Conservation (phyloP, 1,284 basidiomycete genomes). For the Takashimella koratensis region DNA sequence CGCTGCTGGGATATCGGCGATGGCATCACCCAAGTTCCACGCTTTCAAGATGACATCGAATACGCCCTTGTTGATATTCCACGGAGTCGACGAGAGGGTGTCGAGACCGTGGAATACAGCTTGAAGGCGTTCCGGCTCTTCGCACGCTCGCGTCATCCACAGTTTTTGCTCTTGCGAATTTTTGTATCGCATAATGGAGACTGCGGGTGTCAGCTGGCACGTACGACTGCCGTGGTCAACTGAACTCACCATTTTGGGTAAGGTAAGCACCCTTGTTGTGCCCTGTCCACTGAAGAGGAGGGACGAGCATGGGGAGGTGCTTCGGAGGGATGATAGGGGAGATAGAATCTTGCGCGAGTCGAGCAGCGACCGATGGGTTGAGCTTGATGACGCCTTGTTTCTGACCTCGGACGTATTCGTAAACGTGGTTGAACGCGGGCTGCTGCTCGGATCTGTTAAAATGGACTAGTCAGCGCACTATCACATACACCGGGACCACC, state of each 20-base stretch:
- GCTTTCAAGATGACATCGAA: conserved; percentile 69
- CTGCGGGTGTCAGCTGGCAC: conserved; percentile 48
- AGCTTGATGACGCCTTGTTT: conserved; percentile 88
- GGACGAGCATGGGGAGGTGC: conserved; percentile 92
- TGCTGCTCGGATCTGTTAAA: conserved; percentile 67
- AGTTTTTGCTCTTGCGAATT: conserved; percentile 76
- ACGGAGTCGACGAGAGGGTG: conserved; percentile 84
- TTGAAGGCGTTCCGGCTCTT: conserved; percentile 64
- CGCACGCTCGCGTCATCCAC: background rate
- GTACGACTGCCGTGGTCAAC: too few species aligned
- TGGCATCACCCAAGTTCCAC: conserved; percentile 77
- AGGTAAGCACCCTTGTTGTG: conserved; percentile 82
- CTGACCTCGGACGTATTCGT: conserved; percentile 88
- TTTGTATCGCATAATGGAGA: conserved; percentile 84
- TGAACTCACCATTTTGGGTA: conserved; percentile 62
- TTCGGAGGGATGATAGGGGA: conserved; percentile 82
- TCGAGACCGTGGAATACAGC: conserved; percentile 85
- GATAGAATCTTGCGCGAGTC: conserved; percentile 73
- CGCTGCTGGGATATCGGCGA: conserved; percentile 73
- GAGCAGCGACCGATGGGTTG: conserved; percentile 74
- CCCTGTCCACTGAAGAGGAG: conserved; percentile 80
- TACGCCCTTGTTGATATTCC: conserved; percentile 77
- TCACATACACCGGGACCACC: conserved; percentile 3
- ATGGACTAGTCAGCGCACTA: conserved; percentile 8
- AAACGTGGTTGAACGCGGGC: conserved; percentile 86